Conservation (phyloP, 2,329 filamentous ascomycete species). For the Ceratocystis cubensis region DNA sequence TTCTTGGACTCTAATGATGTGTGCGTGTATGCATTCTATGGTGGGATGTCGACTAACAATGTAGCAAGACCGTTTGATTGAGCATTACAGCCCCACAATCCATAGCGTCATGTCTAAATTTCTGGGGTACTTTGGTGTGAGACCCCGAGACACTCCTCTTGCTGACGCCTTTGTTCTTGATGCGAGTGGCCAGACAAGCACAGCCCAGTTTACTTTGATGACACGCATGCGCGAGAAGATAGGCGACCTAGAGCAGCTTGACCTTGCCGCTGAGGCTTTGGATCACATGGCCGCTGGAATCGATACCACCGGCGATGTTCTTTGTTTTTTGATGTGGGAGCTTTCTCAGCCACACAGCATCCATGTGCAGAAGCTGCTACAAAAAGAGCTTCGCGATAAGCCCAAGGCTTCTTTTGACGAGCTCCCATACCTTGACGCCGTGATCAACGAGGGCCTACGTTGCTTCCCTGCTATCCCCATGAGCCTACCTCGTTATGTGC, state of each 20-base stretch:
- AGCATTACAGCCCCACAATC: conserved; percentile 43
- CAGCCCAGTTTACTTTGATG: conserved; percentile 45
- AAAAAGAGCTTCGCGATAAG: conserved; percentile 38
- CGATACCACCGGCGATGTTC: conserved; percentile 56
- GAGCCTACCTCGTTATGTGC: conserved; percentile 51
- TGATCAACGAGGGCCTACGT: conserved; percentile 49
- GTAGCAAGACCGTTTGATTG: conserved; percentile 45
- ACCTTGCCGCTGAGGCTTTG: conserved; percentile 54
- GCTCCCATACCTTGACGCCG: conserved; percentile 48
- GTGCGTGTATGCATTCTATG: background rate
- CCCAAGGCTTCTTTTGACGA: conserved; percentile 34
- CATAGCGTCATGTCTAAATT: conserved; percentile 36
- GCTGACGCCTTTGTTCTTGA: conserved; percentile 47
- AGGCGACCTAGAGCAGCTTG: conserved; percentile 35
- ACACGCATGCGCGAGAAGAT: conserved; percentile 44
- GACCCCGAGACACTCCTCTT: conserved; percentile 45
- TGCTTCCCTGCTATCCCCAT: conserved; percentile 54
- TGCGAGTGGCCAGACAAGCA: conserved; percentile 34
- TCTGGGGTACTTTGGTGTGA: conserved; percentile 36
- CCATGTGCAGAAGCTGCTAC: conserved; percentile 39
- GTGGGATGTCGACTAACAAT: background rate
- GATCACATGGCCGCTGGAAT: conserved; percentile 63
- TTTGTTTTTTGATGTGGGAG: conserved; percentile 61
- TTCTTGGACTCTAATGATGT: background rate
- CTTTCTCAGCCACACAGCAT: conserved; percentile 48